A percentile compares a stretch with the other conserved stretches of the same genome.
phyloP scores from a whole-genome alignment of 2,329 filamentous ascomycete genomes.

The Xylaria sp. region DNA sequence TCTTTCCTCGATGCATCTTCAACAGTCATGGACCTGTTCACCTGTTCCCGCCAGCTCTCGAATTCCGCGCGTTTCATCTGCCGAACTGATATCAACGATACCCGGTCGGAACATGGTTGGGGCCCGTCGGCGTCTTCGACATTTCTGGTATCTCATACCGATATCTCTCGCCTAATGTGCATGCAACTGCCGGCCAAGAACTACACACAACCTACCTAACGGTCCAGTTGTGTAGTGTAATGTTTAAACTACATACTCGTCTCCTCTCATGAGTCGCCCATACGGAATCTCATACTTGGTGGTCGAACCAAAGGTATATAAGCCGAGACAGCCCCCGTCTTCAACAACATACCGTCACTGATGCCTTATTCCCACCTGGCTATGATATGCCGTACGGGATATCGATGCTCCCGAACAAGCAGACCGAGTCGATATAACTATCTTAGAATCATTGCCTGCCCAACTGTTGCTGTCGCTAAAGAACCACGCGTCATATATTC shows the following conservation, averaged over 20 bases:
- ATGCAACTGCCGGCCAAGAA: no score
- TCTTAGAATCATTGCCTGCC: background rate
- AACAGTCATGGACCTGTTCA: constrained; percentile 3
- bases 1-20: background rate
- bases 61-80: background rate
- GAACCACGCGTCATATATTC: background rate
- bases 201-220: background rate
- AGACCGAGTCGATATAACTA: background rate
- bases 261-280: no score
- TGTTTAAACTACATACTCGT: background rate
- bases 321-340: no score
- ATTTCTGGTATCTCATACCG: background rate
- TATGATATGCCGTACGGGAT: background rate
- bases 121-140: background rate
- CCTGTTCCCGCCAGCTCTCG: no score
- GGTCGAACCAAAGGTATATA: no score
- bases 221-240: background rate
- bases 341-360: no score
- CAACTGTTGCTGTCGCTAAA: background rate
- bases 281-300: no score
- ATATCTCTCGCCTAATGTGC: no score
- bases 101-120: no score
- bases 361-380: no score
- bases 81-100: no score
- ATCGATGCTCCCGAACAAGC: background rate